Evolutionary conservation across 2,329 filamentous ascomycete genomes (phyloP).

Genomic region (Trichoderma sp.): DNA sequence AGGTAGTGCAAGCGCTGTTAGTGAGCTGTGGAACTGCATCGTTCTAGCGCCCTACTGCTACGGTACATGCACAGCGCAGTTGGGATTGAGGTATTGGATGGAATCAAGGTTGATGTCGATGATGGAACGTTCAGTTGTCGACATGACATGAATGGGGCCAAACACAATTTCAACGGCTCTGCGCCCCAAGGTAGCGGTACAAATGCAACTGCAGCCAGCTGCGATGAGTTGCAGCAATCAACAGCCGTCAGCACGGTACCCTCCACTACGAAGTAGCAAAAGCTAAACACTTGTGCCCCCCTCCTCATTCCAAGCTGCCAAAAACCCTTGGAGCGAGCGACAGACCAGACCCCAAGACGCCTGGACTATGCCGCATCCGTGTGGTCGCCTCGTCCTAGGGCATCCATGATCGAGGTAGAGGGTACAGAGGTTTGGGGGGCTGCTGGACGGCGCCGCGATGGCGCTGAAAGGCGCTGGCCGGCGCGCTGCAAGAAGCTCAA

Average conservation of each 20-base stretch:
- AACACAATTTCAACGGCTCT: background rate
- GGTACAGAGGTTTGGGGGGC: background rate
- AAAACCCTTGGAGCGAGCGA: background rate
- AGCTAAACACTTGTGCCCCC: background rate
- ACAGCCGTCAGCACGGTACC: background rate
- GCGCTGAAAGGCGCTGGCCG: constrained; percentile 3
- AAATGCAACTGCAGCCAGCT: background rate
- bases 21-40: background rate
- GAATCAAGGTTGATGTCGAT: background rate
- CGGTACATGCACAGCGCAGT: background rate
- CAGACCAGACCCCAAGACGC: background rate
- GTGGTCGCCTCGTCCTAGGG: background rate
- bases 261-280: constrained; percentile 10
- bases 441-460: background rate
- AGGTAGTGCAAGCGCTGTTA: background rate
- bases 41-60: background rate
- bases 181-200: background rate
- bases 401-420: background rate
- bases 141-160: background rate
- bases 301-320: background rate
- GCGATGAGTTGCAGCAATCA: background rate
- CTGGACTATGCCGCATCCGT: background rate
- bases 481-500: background rate
- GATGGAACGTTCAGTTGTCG: background rate
- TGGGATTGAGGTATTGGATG: background rate